These are phyloP conservation scores for Arthrinium phaeospermum DNA, from an alignment of 2,329 filamentous ascomycete genomes.

Conservation along the genomic window DNA sequence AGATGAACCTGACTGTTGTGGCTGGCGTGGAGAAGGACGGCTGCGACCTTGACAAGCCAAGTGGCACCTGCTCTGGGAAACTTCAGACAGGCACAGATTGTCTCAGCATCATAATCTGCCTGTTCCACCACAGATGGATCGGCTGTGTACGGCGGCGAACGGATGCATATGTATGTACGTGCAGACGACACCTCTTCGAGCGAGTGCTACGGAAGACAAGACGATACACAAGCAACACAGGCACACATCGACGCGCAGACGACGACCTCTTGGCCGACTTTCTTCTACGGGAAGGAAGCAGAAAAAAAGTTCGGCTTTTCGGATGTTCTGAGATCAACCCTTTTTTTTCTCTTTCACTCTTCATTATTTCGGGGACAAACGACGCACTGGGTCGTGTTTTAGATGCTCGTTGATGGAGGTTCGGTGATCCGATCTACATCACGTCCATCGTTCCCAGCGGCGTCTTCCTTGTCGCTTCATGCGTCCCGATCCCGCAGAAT, in stretches of 20 bases:
- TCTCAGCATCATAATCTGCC: slow-evolving; percentile 20
- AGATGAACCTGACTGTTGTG: slow-evolving; percentile 9
- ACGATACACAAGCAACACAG: slow-evolving; percentile 7
- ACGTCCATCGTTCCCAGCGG: slow-evolving; percentile 16
- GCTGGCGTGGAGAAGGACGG: slow-evolving; percentile 19
- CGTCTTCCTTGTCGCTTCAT: slow-evolving; percentile 11
- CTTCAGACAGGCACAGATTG: slow-evolving; percentile 19
- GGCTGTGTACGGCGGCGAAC: slow-evolving; percentile 19
- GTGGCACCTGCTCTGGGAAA: slow-evolving; percentile 19
- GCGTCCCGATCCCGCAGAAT: slow-evolving; percentile 23
- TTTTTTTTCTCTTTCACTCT: background rate
- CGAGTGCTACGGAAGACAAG: slow-evolving; percentile 15
- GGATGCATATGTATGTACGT: slow-evolving; percentile 17
- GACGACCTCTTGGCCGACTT: background rate
- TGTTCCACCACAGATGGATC: slow-evolving; percentile 22
- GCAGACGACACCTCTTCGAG: slow-evolving; percentile 9
- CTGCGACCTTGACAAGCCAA: slow-evolving; percentile 20
- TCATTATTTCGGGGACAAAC: slow-evolving; percentile 8
- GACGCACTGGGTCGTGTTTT: slow-evolving; percentile 20
- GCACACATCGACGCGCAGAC: background rate
- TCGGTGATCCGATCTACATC: slow-evolving; percentile 22
- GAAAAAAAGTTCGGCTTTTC: background rate
- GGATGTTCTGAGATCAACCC: background rate
- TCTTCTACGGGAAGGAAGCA: background rate
- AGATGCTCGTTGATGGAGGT: slow-evolving; percentile 18